Percentiles rank a stretch among this genome's conserved stretches.
Evolutionary conservation across 176 grass and related monocot species (phyloP).

Genomic region (Ananas comosus): DNA sequence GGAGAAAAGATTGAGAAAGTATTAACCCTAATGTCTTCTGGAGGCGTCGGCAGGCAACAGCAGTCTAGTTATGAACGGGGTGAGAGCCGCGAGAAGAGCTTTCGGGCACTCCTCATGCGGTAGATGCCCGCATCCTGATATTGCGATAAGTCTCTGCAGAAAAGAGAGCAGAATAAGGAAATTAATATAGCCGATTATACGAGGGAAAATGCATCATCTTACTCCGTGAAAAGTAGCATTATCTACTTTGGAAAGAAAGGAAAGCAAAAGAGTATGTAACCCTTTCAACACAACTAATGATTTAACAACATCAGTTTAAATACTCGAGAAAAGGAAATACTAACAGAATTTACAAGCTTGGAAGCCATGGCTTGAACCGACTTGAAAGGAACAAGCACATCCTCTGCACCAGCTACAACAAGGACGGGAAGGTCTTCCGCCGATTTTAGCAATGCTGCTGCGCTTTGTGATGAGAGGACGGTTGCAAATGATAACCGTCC

Average conservation of each 20-base stretch:
- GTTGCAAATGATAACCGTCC: constrained; percentile 80
- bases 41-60: constrained; percentile 43
- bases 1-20: constrained; percentile 3
- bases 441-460: constrained; percentile 57
- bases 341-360: constrained; percentile 85
- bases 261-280: too few relatives aligned
- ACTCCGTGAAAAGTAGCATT: too few relatives aligned
- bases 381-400: constrained; percentile 75
- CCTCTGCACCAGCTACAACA: constrained; percentile 75
- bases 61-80: constrained; percentile 84
- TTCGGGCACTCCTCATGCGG: constrained; percentile 96
- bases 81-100: constrained; percentile 75
- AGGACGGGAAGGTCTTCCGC: constrained; percentile 77
- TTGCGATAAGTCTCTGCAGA: constrained; percentile 74
- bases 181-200: background rate
- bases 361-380: constrained; percentile 83
- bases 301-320: too few relatives aligned
- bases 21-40: constrained; percentile 43
- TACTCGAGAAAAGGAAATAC: constrained; percentile 10
- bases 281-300: too few relatives aligned
- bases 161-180: background rate
- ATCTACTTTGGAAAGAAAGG: too few relatives aligned
- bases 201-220: too few relatives aligned
- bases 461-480: constrained; percentile 60
- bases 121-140: constrained; percentile 89